Percentiles rank a stretch among this genome's conserved stretches.
These are phyloP conservation scores for Flaveria bidentis DNA, from an alignment of 129 eudicot genomes.

Conservation along the genomic window DNA sequence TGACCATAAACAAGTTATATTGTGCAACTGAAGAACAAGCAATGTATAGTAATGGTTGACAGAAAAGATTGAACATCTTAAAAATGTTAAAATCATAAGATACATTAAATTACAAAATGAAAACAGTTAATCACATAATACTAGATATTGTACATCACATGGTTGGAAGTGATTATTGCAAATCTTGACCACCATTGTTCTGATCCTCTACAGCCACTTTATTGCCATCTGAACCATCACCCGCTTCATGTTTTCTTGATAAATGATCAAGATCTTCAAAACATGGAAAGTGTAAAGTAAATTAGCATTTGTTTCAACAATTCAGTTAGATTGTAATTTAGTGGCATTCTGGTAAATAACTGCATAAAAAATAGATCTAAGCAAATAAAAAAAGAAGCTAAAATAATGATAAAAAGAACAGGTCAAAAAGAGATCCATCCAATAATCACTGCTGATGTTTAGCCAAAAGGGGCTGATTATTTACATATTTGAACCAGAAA, in stretches of 20 bases:
- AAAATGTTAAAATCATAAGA: conserved; percentile 22
- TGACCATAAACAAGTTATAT: neutral
- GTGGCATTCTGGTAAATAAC: neutral
- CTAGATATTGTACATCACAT: conserved; percentile 21
- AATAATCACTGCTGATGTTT: conserved; percentile 20
- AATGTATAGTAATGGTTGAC: conserved; percentile 12
- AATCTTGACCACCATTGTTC: conserved; percentile 28
- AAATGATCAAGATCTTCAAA: conserved; percentile 24
- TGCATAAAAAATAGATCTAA: neutral
- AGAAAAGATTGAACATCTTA: conserved; percentile 10
- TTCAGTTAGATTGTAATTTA: neutral
- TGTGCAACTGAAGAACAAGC: conserved; percentile 16
- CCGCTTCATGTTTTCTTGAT: conserved; percentile 43
- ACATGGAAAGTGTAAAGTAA: neutral
- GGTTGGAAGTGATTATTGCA: conserved; percentile 20
- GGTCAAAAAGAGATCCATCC: conserved; percentile 1
- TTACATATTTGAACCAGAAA: conserved; percentile 22
- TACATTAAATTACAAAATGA: conserved; percentile 31
- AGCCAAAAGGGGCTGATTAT: conserved; percentile 25
- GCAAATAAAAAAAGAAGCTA: neutral
- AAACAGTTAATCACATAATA: conserved; percentile 26
- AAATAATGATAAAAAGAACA: conserved; percentile 2
- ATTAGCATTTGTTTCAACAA: neutral
- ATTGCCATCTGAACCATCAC: conserved; percentile 41
- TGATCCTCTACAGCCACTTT: conserved; percentile 31